Evolutionary conservation across 306 rosid species (phyloP).

Genomic region (Quercus engelmannii): DNA sequence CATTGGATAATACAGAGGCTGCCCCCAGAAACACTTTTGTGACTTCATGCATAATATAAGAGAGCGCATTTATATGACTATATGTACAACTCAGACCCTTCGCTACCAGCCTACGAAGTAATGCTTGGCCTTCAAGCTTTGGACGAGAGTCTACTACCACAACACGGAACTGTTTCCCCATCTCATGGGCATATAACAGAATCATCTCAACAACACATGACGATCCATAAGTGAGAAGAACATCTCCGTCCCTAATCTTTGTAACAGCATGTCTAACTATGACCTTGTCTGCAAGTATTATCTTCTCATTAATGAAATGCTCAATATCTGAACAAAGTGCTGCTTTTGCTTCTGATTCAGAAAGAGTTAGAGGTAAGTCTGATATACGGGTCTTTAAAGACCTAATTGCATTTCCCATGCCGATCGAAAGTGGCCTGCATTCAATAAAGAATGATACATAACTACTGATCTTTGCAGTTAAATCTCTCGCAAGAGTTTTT

Average conservation of each 20-base stretch:
- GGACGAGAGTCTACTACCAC: conserved; percentile 89
- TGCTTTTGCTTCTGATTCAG: conserved; percentile 74
- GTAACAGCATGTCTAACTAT: conserved; percentile 68
- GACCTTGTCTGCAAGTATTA: conserved; percentile 78
- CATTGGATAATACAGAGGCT: conserved; percentile 66
- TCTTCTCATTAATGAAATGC: conserved; percentile 70
- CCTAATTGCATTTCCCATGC: conserved; percentile 90
- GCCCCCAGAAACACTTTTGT: conserved; percentile 83
- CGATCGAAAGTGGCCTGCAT: conserved; percentile 82
- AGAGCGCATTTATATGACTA: conserved; percentile 75
- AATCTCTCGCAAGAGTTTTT: conserved; percentile 64
- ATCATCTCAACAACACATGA: conserved; percentile 77
- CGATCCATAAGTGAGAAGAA: conserved; percentile 76
- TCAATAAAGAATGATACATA: conserved; percentile 73
- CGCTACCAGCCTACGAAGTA: conserved; percentile 59
- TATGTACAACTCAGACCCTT: conserved; percentile 80
- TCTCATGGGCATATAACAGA: conserved; percentile 64
- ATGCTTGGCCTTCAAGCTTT: conserved; percentile 77
- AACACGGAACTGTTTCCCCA: conserved; percentile 74
- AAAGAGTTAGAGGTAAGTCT: conserved; percentile 47
- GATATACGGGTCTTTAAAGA: conserved; percentile 64
- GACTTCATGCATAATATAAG: conserved; percentile 85
- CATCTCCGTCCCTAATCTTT: conserved; percentile 80
- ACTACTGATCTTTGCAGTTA: conserved; percentile 71
- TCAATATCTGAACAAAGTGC: conserved; percentile 65